Conservation (phyloP, 2,329 filamentous ascomycete species). For the Seiridium cupressi region DNA sequence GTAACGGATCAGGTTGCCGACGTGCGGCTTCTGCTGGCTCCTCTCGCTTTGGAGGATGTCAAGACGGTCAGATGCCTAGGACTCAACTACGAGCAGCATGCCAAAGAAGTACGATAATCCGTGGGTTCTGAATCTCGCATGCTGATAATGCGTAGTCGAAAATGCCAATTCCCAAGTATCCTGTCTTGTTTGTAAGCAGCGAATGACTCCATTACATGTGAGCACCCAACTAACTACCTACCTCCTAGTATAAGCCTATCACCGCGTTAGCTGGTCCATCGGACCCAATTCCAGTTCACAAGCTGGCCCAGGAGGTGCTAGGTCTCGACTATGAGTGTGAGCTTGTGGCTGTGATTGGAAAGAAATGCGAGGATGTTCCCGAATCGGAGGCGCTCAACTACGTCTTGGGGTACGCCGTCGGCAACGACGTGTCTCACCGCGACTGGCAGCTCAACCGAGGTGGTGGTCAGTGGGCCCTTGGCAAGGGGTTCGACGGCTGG, state of each 20-base stretch:
- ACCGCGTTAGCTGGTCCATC: conserved; percentile 64
- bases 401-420: conserved; percentile 72
- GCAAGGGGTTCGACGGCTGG: conserved; percentile 76
- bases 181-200: conserved; percentile 64
- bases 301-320: conserved; percentile 62
- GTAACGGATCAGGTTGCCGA: conserved; percentile 62
- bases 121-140: not conserved
- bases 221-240: not conserved
- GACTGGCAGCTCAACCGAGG: conserved; percentile 72
- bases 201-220: not conserved
- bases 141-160: conserved; percentile 42
- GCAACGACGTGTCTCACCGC: conserved; percentile 78
- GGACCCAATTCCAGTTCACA: conserved; percentile 65
- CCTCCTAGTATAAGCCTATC: conserved; percentile 59
- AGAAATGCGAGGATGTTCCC: conserved; percentile 61
- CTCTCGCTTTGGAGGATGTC: conserved; percentile 61
- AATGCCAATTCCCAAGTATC: conserved; percentile 67
- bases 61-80: conserved; percentile 68
- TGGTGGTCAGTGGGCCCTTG: conserved; percentile 68
- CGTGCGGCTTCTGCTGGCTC: conserved; percentile 58
- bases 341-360: conserved; percentile 71
- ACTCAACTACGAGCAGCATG: conserved; percentile 71
- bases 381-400: conserved; percentile 67
- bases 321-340: conserved; percentile 80
- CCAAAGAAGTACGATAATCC: conserved; percentile 52